Percentiles rank a stretch among this genome's conserved stretches.
Evolutionary conservation across 192 early-diverging fungal genomes (phyloP).

Genomic region (Geranomyces michiganensis): DNA sequence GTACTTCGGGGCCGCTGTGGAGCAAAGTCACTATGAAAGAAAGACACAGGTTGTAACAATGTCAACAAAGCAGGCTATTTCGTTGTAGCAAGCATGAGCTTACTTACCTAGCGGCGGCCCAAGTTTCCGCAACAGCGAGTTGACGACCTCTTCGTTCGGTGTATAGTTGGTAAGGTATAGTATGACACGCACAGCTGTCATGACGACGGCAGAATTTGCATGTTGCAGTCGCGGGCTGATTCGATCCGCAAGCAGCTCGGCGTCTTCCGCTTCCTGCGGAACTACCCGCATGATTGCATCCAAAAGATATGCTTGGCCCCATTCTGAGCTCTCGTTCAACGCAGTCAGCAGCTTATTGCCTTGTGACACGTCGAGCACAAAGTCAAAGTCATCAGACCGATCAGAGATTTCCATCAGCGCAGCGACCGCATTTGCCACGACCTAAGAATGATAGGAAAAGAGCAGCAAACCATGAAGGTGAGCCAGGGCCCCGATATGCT

Average conservation of each 20-base stretch:
- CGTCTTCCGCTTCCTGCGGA: slow-evolving; percentile 84
- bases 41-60: neutral
- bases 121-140: slow-evolving; percentile 77
- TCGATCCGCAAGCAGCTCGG: slow-evolving; percentile 90
- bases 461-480: neutral
- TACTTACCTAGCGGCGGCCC: slow-evolving; percentile 86
- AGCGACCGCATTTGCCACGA: slow-evolving; percentile 94
- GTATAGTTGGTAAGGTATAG: slow-evolving; percentile 96
- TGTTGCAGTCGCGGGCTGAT: slow-evolving; percentile 92
- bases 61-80: neutral
- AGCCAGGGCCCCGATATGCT: too few relatives aligned
- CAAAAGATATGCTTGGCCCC: slow-evolving; percentile 95
- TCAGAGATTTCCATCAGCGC: slow-evolving; percentile 94
- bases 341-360: slow-evolving; percentile 92
- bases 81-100: too few relatives aligned
- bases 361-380: slow-evolving; percentile 81
- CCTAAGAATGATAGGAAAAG: slow-evolving; percentile 50
- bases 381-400: slow-evolving; percentile 80
- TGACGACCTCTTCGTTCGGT: slow-evolving; percentile 73
- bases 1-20: slow-evolving; percentile 87
- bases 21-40: slow-evolving; percentile 78
- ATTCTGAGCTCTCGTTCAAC: slow-evolving; percentile 96
- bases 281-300: slow-evolving; percentile 79
- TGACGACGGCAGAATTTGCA: slow-evolving; percentile 92
- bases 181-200: slow-evolving; percentile 89